A percentile compares a stretch with the other conserved stretches of the same genome.
Evolutionary conservation across 495 filamentous ascomycete genomes (phyloP).

Genomic region (Articulospora tetracladia): DNA sequence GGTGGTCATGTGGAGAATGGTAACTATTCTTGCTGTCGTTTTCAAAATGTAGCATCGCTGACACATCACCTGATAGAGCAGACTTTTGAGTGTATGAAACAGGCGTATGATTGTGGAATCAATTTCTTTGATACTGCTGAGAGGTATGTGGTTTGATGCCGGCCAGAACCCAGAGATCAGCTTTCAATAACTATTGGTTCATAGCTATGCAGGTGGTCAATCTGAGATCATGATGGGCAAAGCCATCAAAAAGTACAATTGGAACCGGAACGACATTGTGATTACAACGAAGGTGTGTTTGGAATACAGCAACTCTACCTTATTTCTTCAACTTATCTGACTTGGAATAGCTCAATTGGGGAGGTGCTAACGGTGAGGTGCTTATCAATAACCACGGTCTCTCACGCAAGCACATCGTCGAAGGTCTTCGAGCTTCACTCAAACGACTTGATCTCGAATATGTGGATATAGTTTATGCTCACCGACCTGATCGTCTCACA

Average conservation of each 20-base stretch:
- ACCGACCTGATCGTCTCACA: conserved; percentile 67
- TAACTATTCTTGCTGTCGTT: background rate
- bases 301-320: background rate
- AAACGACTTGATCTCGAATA: conserved; percentile 59
- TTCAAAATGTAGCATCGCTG: background rate
- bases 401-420: conserved; percentile 69
- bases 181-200: background rate
- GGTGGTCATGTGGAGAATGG: conserved; percentile 22
- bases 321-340: conserved; percentile 26
- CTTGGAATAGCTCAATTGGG: conserved; percentile 46
- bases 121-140: conserved; percentile 52
- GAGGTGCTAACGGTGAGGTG: conserved; percentile 53
- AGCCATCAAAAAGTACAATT: conserved; percentile 51
- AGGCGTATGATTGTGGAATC: conserved; percentile 66
- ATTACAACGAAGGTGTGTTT: conserved; percentile 56
- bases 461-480: conserved; percentile 71
- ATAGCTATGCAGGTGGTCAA: conserved; percentile 55
- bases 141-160: conserved; percentile 30
- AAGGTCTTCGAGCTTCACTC: conserved; percentile 58
- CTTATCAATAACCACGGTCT: conserved; percentile 50
- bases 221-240: conserved; percentile 51
- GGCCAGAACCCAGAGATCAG: conserved; percentile 27
- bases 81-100: conserved; percentile 60
- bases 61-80: background rate
- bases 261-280: conserved; percentile 68